Conservation (phyloP, 2,329 filamentous ascomycete species). For the Alternaria brassicae region DNA sequence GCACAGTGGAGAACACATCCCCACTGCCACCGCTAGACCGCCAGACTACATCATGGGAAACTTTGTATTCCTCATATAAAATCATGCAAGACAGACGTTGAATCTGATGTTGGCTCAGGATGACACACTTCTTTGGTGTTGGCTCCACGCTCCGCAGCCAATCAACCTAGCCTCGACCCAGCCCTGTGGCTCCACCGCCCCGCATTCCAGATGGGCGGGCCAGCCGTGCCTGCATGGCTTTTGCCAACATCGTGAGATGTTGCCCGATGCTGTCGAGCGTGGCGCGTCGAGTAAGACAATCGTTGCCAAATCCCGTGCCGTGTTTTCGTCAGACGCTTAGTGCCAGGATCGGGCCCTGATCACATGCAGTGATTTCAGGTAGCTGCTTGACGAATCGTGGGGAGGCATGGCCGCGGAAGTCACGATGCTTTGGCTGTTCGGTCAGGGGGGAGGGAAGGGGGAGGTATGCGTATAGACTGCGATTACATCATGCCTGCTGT, state of each 20-base stretch:
- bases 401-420: constrained; percentile 1
- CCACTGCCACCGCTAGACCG: background rate
- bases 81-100: background rate
- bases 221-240: background rate
- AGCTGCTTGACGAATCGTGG: background rate
- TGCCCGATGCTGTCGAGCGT: background rate
- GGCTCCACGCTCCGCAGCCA: background rate
- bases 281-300: background rate
- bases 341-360: background rate
- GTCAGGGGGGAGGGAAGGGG: constrained; percentile 12
- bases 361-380: background rate
- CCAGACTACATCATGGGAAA: background rate
- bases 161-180: background rate
- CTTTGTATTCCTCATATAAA: background rate
- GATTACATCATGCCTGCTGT: constrained; percentile 17
- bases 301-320: background rate
- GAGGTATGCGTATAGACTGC: constrained; percentile 6
- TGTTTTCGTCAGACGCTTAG: background rate
- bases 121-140: constrained; percentile 7
- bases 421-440: constrained; percentile 10
- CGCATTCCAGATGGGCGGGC: constrained; percentile 2
- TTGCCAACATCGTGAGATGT: constrained; percentile 8
- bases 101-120: constrained; percentile 10
- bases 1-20: background rate
- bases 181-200: constrained; percentile 4